Evolutionary conservation across 2,329 filamentous ascomycete genomes (phyloP).

Genomic region (Saccharata proteae): DNA sequence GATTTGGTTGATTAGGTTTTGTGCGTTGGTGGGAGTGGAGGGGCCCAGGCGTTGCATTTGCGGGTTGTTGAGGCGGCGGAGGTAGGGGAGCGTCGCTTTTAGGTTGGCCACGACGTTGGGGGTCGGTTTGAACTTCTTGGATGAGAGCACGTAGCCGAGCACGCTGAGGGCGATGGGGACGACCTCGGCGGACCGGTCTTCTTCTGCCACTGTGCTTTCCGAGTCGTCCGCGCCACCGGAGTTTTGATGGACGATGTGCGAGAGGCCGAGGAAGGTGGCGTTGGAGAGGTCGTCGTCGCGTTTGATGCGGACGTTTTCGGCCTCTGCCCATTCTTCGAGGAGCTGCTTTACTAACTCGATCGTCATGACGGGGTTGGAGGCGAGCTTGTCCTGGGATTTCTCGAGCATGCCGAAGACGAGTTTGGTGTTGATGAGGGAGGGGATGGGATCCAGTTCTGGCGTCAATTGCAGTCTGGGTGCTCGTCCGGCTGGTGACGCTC

Average conservation of each 20-base stretch:
- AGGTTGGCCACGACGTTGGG: constrained; percentile 15
- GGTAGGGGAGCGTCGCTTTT: constrained; percentile 14
- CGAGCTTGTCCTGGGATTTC: constrained; percentile 49
- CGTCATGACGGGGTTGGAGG: constrained; percentile 51
- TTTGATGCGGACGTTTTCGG: constrained; percentile 33
- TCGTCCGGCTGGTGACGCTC: constrained; percentile 9
- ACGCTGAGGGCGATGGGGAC: constrained; percentile 30
- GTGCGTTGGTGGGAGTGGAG: constrained; percentile 3
- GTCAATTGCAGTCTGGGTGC: constrained; percentile 11
- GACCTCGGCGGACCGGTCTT: constrained; percentile 23
- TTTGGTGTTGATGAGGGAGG: constrained; percentile 45
- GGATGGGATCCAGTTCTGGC: constrained; percentile 31
- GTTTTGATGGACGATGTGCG: constrained; percentile 15
- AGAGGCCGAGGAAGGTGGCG: constrained; percentile 17
- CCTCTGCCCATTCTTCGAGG: constrained; percentile 32
- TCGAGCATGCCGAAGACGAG: constrained; percentile 55
- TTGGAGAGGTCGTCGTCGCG: constrained; percentile 10
- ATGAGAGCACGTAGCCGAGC: constrained; percentile 23
- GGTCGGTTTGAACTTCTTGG: constrained; percentile 21
- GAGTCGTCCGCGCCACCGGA: neutral
- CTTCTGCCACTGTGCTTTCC: constrained; percentile 1
- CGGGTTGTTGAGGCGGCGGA: constrained; percentile 16
- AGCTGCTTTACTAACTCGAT: constrained; percentile 53
- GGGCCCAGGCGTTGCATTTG: constrained; percentile 29
- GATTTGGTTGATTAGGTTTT: constrained; percentile 26